Percentiles rank a stretch among this genome's conserved stretches.
These are phyloP conservation scores for Microdochium nivale DNA, from an alignment of 2,329 filamentous ascomycete species.

Conservation along the genomic window DNA sequence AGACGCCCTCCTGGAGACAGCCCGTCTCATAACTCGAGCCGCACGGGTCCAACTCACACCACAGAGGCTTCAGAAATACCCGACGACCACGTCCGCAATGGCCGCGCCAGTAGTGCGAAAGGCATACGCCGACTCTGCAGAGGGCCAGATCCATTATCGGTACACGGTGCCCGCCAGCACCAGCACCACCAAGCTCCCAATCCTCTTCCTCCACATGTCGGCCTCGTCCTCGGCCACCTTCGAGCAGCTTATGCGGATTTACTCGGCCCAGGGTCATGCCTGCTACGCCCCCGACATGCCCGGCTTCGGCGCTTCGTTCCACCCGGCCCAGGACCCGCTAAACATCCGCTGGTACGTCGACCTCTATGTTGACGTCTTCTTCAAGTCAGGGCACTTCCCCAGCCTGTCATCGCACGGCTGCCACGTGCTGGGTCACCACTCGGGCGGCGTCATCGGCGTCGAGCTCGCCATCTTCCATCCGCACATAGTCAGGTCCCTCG, in stretches of 20 bases:
- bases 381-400: neutral
- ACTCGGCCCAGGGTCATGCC: conserved; percentile 2
- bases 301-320: conserved; percentile 9
- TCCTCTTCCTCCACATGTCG: conserved; percentile 6
- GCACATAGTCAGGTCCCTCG: conserved; percentile 1
- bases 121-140: conserved; percentile 3
- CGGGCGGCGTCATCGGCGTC: conserved; percentile 6
- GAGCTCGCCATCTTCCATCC: conserved; percentile 5
- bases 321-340: conserved; percentile 6
- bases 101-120: neutral
- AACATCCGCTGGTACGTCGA: conserved; percentile 5
- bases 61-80: neutral
- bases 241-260: conserved; percentile 2
- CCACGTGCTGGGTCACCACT: conserved; percentile 9
- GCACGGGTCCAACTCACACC: neutral
- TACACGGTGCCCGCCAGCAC: neutral
- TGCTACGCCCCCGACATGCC: conserved; percentile 12
- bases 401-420: neutral
- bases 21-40: neutral
- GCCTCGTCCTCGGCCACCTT: conserved; percentile 5
- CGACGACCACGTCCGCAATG: neutral
- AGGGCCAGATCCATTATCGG: conserved; percentile 5
- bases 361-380: conserved; percentile 3
- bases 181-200: neutral
- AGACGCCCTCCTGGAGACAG: too few relatives aligned